Evolutionary conservation across 495 filamentous ascomycete genomes (phyloP).

Genomic region (Terfezia claveryi): DNA sequence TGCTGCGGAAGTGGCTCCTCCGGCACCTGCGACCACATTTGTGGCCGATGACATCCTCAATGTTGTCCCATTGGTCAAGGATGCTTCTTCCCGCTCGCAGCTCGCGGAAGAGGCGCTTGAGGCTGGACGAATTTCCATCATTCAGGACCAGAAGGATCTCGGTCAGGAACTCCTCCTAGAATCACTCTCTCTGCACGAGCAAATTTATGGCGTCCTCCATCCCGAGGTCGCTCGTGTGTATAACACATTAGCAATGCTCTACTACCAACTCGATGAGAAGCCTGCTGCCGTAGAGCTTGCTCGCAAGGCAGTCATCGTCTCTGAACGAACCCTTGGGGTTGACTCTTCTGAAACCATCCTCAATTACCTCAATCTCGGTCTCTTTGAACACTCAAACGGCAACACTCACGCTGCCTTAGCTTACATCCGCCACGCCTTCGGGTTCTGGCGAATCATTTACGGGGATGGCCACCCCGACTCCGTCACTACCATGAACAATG

Average conservation of each 20-base stretch:
- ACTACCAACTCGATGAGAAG: constrained; percentile 91
- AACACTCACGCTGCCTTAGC: constrained; percentile 64
- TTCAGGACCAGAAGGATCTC: constrained; percentile 83
- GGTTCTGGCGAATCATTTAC: constrained; percentile 93
- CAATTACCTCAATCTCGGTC: constrained; percentile 79
- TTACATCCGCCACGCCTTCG: constrained; percentile 79
- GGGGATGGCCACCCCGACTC: constrained; percentile 85
- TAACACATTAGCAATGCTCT: constrained; percentile 80
- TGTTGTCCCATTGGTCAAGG: constrained; percentile 79
- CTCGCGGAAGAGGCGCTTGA: constrained; percentile 91
- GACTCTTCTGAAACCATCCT: constrained; percentile 86
- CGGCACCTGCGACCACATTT: constrained; percentile 40
- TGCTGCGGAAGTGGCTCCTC: constrained; percentile 19
- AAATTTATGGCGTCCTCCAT: constrained; percentile 95
- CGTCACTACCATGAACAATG: constrained; percentile 97
- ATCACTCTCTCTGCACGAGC: constrained; percentile 87
- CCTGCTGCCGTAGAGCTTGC: constrained; percentile 83
- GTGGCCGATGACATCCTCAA: constrained; percentile 69
- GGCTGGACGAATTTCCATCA: constrained; percentile 80
- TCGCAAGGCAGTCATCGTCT: constrained; percentile 86
- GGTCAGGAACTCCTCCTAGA: constrained; percentile 91
- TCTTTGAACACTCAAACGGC: constrained; percentile 82
- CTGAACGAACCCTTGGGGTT: constrained; percentile 81
- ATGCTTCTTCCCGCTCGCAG: constrained; percentile 40
- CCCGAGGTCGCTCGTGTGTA: constrained; percentile 92